Evolutionary conservation across 768 basidiomycete species (phyloP).

Genomic region (Thelephora ganbajun): DNA sequence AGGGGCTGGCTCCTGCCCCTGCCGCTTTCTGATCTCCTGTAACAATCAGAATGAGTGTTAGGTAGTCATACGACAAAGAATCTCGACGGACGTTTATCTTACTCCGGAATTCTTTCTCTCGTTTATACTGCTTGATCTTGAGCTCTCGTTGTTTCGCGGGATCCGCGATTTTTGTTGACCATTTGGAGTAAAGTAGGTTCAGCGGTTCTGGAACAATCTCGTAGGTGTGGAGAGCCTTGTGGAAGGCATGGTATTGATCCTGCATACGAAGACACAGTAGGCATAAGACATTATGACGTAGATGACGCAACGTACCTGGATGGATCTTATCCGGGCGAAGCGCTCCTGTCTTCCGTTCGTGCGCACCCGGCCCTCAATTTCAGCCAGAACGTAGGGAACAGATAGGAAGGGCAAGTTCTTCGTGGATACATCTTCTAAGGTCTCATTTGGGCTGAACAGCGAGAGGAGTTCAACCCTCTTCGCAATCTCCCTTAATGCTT

Average conservation of each 20-base stretch:
- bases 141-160: constrained; percentile 62
- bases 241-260: constrained; percentile 9
- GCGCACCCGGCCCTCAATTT: constrained; percentile 47
- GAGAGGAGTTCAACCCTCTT: constrained; percentile 44
- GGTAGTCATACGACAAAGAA: not conserved
- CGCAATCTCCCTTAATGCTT: constrained; percentile 38
- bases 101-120: constrained; percentile 66
- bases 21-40: constrained; percentile 5
- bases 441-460: constrained; percentile 77
- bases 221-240: constrained; percentile 45
- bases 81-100: constrained; percentile 46
- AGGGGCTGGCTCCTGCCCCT: not conserved
- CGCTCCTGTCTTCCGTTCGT: constrained; percentile 45
- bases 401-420: constrained; percentile 62
- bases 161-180: constrained; percentile 38
- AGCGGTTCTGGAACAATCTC: constrained; percentile 51
- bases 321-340: constrained; percentile 35
- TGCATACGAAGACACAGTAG: constrained; percentile 6
- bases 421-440: constrained; percentile 70
- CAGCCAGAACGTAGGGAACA: constrained; percentile 53
- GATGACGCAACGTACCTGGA: constrained; percentile 34
- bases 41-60: too few species aligned
- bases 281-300: not conserved
- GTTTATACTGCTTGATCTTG: constrained; percentile 85
- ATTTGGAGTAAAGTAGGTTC: constrained; percentile 36